phyloP scores from a whole-genome alignment of 2,329 filamentous ascomycete species.

The Xylaria sp. region DNA sequence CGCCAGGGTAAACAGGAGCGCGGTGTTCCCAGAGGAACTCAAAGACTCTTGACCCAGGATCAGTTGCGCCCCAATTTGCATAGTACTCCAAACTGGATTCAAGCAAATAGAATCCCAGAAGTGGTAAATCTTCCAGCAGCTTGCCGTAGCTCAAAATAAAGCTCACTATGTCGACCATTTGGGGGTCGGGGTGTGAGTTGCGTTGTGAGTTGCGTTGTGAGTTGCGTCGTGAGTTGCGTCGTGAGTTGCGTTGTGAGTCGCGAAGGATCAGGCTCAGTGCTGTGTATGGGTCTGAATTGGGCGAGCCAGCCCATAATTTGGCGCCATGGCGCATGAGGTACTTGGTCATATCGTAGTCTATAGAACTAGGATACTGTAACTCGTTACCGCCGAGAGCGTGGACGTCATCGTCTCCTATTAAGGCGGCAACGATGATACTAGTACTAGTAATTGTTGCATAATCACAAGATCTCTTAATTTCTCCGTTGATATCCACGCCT shows the following conservation, averaged over 20 bases:
- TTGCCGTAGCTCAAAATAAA: not conserved
- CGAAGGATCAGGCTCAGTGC: not conserved
- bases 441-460: not conserved
- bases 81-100: not conserved
- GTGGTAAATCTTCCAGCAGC: not conserved
- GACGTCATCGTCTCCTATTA: not conserved
- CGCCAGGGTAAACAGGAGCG: not conserved
- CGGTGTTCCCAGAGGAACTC: not conserved
- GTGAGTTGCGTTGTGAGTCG: too few relatives aligned
- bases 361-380: not conserved
- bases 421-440: not conserved
- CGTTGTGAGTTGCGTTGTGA: too few relatives aligned
- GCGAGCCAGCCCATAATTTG: not conserved
- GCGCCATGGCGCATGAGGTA: not conserved
- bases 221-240: too few relatives aligned
- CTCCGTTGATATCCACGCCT: not conserved
- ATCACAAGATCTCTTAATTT: not conserved
- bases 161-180: not conserved
- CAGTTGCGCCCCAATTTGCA: not conserved
- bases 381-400: too few relatives aligned
- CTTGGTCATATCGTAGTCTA: not conserved
- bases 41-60: not conserved
- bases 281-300: not conserved
- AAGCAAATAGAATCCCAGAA: not conserved
- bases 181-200: not conserved